These are phyloP conservation scores for Globisporangium cylindrosporum DNA, from an alignment of 352 stramenopile genomes.

Conservation along the genomic window DNA sequence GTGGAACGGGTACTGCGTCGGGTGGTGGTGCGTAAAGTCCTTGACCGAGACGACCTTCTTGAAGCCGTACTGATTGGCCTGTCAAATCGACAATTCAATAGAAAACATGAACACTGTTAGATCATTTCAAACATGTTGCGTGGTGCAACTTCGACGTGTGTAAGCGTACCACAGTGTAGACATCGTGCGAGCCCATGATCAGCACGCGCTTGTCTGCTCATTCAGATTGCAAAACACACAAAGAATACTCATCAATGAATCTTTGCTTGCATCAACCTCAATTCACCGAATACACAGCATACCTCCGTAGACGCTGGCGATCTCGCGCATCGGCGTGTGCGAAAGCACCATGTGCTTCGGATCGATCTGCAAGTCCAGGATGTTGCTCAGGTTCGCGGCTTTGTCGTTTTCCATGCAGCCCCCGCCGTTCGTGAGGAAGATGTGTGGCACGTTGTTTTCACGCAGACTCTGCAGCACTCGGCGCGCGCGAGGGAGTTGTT, in stretches of 20 bases:
- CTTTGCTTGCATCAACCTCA: not conserved
- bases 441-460: conserved; percentile 67
- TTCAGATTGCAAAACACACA: not conserved
- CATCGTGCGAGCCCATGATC: conserved; percentile 83
- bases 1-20: conserved; percentile 80
- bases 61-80: conserved; percentile 78
- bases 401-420: conserved; percentile 86
- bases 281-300: not conserved
- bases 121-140: not conserved
- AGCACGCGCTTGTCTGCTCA: conserved; percentile 72
- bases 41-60: conserved; percentile 75
- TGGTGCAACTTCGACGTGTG: not conserved
- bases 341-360: conserved; percentile 80
- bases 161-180: conserved; percentile 65
- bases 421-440: conserved; percentile 90
- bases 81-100: not conserved
- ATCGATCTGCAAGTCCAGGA: conserved; percentile 64
- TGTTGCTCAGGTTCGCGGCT: conserved; percentile 63
- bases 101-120: not conserved
- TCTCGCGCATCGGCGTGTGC: conserved; percentile 87
- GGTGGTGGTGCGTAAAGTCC: conserved; percentile 66
- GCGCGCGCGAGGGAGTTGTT: conserved; percentile 66
- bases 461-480: conserved; percentile 67
- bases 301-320: conserved; percentile 62
- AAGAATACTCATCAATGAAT: not conserved